Evolutionary conservation across 1,139 yeast species (phyloP).

Genomic region (Debaryomyces subglobosus): DNA sequence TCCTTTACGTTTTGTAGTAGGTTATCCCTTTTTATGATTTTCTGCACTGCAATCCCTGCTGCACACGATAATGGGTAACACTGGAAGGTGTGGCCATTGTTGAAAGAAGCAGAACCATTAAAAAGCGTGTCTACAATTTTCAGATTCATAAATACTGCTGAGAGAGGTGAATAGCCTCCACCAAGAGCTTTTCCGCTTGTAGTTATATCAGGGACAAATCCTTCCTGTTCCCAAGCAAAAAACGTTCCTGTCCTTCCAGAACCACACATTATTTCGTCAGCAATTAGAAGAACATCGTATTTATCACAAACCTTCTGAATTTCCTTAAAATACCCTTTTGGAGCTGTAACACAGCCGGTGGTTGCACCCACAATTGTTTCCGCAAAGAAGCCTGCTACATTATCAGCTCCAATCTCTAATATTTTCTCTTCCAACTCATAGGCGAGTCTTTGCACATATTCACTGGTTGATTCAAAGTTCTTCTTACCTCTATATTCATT

Average conservation of each 20-base stretch:
- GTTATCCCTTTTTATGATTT: constrained; percentile 17
- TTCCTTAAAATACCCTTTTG: constrained; percentile 18
- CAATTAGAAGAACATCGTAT: constrained; percentile 18
- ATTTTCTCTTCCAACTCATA: constrained; percentile 21
- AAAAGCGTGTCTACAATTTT: constrained; percentile 17
- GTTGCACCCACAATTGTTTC: constrained; percentile 19
- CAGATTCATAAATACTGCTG: constrained; percentile 19
- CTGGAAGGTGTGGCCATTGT: constrained; percentile 23
- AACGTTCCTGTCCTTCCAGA: constrained; percentile 22
- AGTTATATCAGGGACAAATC: constrained; percentile 20
- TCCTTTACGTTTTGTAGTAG: constrained; percentile 17
- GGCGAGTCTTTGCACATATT: constrained; percentile 17
- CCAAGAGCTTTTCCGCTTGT: constrained; percentile 22
- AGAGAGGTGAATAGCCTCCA: constrained; percentile 22
- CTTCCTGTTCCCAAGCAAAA: constrained; percentile 23
- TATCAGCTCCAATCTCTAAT: constrained; percentile 18
- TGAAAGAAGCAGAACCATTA: constrained; percentile 16
- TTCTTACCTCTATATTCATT: constrained; percentile 14
- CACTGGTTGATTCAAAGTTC: constrained; percentile 16
- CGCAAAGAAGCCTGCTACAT: constrained; percentile 16
- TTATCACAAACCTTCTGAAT: constrained; percentile 17
- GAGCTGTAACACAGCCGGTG: constrained; percentile 17
- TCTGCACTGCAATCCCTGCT: constrained; percentile 21
- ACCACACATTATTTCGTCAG: constrained; percentile 22
- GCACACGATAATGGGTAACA: constrained; percentile 21